Evolutionary conservation across 2,329 filamentous ascomycete species (phyloP).

Genomic region (Phyllosticta paracitricarpa): DNA sequence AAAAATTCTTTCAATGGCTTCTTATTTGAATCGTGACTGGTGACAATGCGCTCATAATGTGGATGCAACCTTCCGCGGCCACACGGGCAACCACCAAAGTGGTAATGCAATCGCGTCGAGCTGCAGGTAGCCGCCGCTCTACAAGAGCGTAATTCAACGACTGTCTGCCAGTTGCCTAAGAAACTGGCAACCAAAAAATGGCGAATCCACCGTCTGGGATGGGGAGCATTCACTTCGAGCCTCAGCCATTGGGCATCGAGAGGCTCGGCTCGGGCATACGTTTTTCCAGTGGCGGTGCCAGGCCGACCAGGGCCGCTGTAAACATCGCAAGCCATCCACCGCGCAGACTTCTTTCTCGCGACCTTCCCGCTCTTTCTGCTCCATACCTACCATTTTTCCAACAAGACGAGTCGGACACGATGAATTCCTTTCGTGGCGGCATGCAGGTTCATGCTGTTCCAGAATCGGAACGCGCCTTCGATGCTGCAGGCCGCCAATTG

Average conservation of each 20-base stretch:
- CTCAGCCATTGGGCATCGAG: neutral
- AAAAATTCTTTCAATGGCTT: no score
- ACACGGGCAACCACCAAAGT: neutral
- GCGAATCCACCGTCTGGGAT: neutral
- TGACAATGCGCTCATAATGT: no score
- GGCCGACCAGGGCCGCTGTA: neutral
- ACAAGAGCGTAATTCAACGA: neutral
- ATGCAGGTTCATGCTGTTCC: constrained; percentile 60
- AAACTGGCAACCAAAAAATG: neutral
- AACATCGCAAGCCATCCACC: neutral
- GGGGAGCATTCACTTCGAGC: neutral
- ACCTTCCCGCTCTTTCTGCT: constrained; percentile 1
- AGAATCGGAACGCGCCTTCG: constrained; percentile 50
- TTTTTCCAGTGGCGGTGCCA: constrained; percentile 1
- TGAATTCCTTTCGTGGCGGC: constrained; percentile 16
- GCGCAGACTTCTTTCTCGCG: constrained; percentile 2
- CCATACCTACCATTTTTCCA: constrained; percentile 4
- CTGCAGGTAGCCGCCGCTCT: neutral
- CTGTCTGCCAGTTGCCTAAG: neutral
- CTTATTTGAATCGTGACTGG: no score
- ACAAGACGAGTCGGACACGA: constrained; percentile 6
- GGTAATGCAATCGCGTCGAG: neutral
- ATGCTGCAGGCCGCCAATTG: constrained; percentile 47
- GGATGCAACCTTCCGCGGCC: neutral
- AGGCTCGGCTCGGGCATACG: neutral